Evolutionary conservation across 2,329 filamentous ascomycete genomes (phyloP).

Genomic region (Colletotrichum australisinense): DNA sequence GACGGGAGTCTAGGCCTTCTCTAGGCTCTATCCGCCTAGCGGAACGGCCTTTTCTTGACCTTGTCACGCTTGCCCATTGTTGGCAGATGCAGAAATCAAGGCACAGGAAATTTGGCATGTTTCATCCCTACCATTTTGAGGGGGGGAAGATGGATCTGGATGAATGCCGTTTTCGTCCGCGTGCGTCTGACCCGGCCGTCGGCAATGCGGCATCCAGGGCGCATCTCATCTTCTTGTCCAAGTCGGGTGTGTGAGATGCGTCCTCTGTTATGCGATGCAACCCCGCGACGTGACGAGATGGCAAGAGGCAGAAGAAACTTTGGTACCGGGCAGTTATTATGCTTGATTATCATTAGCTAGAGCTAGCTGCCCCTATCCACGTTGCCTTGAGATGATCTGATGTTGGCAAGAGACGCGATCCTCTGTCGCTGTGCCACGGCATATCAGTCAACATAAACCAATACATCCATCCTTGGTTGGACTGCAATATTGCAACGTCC

Average conservation of each 20-base stretch:
- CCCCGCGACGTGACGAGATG: background rate
- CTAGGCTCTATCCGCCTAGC: background rate
- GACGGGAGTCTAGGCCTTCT: background rate
- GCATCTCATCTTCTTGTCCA: no score
- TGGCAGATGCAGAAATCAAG: conserved; percentile 30
- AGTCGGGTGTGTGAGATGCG: background rate
- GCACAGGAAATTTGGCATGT: conserved; percentile 30
- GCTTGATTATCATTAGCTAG: background rate
- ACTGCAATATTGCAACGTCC: background rate
- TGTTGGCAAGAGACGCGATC: background rate
- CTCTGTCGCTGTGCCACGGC: background rate
- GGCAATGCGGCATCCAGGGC: conserved; percentile 14
- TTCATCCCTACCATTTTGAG: background rate
- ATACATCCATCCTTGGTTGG: background rate
- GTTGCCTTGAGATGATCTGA: conserved; percentile 16
- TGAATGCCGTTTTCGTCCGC: conserved; percentile 1
- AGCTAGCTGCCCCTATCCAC: background rate
- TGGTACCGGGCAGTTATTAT: background rate
- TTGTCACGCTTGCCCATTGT: no score
- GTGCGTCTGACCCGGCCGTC: background rate
- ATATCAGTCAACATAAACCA: background rate
- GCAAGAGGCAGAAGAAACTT: background rate
- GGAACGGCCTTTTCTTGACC: background rate
- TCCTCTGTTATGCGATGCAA: conserved; percentile 14
- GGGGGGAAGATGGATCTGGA: background rate